A percentile compares a stretch with the other conserved stretches of the same genome.
Conservation (phyloP, 2,329 filamentous ascomycete species). For the Talaromyces albobiverticillius region DNA sequence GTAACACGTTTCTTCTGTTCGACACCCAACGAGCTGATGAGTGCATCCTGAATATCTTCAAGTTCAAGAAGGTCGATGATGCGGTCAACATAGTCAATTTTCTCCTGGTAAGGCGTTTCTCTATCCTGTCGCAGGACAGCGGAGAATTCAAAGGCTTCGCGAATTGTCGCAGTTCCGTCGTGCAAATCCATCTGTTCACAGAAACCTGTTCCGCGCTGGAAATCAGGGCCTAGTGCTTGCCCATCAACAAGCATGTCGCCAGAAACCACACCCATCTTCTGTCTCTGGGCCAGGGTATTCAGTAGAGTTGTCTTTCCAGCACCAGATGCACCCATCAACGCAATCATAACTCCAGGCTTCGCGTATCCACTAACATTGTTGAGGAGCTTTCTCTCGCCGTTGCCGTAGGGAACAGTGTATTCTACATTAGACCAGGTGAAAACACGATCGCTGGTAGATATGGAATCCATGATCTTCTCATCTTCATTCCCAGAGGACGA, state of each 20-base stretch:
- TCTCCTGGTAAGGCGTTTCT: slow-evolving; percentile 55
- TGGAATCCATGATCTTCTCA: slow-evolving; percentile 14
- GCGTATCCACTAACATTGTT: slow-evolving; percentile 73
- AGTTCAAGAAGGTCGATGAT: slow-evolving; percentile 66
- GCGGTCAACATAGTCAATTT: slow-evolving; percentile 64
- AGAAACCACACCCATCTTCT: slow-evolving; percentile 61
- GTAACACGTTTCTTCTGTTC: slow-evolving; percentile 71
- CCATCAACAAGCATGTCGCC: slow-evolving; percentile 73
- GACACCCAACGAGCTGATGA: slow-evolving; percentile 63
- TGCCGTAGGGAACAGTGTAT: slow-evolving; percentile 69
- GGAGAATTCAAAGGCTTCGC: slow-evolving; percentile 68
- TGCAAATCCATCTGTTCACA: slow-evolving; percentile 72
- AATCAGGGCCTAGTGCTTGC: slow-evolving; percentile 57
- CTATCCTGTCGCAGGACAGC: slow-evolving; percentile 62
- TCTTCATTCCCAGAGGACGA: slow-evolving; percentile 10
- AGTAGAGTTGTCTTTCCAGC: slow-evolving; percentile 82
- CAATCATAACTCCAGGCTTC: slow-evolving; percentile 76
- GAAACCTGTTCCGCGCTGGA: slow-evolving; percentile 68
- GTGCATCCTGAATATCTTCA: slow-evolving; percentile 63
- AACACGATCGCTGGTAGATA: slow-evolving; percentile 54
- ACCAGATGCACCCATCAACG: slow-evolving; percentile 76
- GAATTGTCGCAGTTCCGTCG: slow-evolving; percentile 63
- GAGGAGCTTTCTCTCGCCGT: slow-evolving; percentile 59
- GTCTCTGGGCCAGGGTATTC: slow-evolving; percentile 72
- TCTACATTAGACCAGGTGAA: slow-evolving; percentile 71